These are phyloP conservation scores for Myxozyma melibiosi DNA, from an alignment of 805 yeast genomes.

Conservation along the genomic window DNA sequence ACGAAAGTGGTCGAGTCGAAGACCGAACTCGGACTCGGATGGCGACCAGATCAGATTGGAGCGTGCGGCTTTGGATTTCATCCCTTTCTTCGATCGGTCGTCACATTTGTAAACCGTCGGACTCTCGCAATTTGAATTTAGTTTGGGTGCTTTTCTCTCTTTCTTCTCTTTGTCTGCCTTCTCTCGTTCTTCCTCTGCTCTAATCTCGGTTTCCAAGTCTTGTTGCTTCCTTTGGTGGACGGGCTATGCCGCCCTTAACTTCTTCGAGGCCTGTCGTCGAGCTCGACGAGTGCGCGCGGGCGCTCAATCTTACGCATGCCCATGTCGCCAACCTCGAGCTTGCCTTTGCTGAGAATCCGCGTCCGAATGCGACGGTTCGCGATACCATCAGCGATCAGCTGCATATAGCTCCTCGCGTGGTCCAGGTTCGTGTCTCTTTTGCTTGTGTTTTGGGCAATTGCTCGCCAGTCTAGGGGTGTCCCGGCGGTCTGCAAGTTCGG, in stretches of 20 bases:
- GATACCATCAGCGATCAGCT: conserved; percentile 25
- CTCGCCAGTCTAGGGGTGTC: too few species aligned
- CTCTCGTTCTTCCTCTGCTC: not conserved
- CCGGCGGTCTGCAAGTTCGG: too few species aligned
- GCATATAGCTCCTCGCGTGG: conserved; percentile 15
- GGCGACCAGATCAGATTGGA: conserved; percentile 11
- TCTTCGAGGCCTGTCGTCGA: conserved; percentile 3
- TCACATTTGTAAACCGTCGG: not conserved
- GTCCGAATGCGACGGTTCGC: conserved; percentile 15
- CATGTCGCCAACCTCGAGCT: conserved; percentile 27
- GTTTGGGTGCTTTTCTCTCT: not conserved
- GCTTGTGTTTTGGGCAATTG: not conserved
- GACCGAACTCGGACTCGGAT: not conserved
- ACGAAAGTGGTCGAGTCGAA: not conserved
- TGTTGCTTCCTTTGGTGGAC: conserved; percentile 5
- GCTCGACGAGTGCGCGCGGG: conserved; percentile 14
- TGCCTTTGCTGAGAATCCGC: conserved; percentile 28
- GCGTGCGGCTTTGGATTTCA: conserved; percentile 15
- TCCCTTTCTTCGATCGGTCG: conserved; percentile 22
- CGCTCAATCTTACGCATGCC: conserved; percentile 18
- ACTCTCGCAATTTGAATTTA: not conserved
- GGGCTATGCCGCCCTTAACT: conserved; percentile 8
- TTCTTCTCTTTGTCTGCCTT: not conserved
- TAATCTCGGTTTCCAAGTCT: too few species aligned
- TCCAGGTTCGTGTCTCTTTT: conserved; percentile 24